Evolutionary conservation across 225 moss, liverwort and hornwort genomes (phyloP).

Genomic region (Anthoceros angustus): DNA sequence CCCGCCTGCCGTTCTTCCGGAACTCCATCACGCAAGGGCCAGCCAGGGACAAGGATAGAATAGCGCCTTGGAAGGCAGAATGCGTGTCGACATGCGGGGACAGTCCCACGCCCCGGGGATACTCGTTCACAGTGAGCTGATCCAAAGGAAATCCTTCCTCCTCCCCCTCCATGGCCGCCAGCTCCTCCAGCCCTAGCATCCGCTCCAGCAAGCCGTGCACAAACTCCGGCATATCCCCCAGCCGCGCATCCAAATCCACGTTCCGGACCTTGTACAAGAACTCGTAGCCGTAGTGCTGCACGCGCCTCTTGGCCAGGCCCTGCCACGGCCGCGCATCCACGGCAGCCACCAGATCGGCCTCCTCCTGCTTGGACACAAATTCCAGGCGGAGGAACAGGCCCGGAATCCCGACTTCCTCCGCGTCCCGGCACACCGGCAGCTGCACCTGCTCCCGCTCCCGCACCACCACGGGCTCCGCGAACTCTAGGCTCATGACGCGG

Average conservation of each 20-base stretch:
- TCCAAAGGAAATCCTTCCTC: conserved; percentile 71
- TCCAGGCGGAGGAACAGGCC: conserved; percentile 53
- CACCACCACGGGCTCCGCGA: conserved; percentile 29
- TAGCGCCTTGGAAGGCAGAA: conserved; percentile 89
- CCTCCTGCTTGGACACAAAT: conserved; percentile 51
- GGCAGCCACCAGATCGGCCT: conserved; percentile 64
- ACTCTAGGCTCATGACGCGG: conserved; percentile 73
- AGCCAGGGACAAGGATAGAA: conserved; percentile 69
- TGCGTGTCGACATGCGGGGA: conserved; percentile 98
- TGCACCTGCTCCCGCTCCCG: conserved; percentile 19
- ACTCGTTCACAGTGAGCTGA: conserved; percentile 95
- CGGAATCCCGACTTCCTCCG: conserved; percentile 53
- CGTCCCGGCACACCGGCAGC: conserved; percentile 29
- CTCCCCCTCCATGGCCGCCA: conserved; percentile 15
- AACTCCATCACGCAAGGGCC: conserved; percentile 96
- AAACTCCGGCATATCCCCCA: conserved; percentile 61
- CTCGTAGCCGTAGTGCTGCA: conserved; percentile 98
- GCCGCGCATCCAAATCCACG: conserved; percentile 58
- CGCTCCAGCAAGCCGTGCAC: conserved; percentile 39
- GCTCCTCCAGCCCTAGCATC: conserved; percentile 45
- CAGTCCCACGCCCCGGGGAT: conserved; percentile 88
- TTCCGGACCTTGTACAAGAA: conserved; percentile 99
- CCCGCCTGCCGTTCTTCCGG: conserved; percentile 32
- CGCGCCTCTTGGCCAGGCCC: conserved; percentile 83
- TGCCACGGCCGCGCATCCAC: conserved; percentile 80